Evolutionary conservation across 345 rosid genomes (phyloP).

Genomic region (Conringia planisiliqua): DNA sequence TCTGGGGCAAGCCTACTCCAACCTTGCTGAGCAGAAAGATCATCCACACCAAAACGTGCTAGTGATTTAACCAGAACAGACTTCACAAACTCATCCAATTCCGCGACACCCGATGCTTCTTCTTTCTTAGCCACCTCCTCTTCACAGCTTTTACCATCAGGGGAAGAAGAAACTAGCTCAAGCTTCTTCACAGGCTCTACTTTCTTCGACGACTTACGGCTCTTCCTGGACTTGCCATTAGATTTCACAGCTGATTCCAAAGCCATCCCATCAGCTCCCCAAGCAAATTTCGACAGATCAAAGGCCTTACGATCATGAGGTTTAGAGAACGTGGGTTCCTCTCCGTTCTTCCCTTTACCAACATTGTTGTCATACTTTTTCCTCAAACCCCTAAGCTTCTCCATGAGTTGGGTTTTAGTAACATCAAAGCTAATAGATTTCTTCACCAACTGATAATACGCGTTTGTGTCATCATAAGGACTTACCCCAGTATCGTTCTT

Average conservation of each 20-base stretch:
- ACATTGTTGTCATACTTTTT: conserved; percentile 36
- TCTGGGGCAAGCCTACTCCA: conserved; percentile 12
- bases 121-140: background rate
- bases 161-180: conserved; percentile 7
- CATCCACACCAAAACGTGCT: conserved; percentile 26
- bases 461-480: conserved; percentile 30
- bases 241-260: conserved; percentile 14
- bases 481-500: conserved; percentile 22
- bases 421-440: conserved; percentile 36
- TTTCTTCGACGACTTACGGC: conserved; percentile 3
- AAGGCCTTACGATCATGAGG: conserved; percentile 39
- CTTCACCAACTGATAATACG: conserved; percentile 35
- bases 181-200: conserved; percentile 7
- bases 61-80: conserved; percentile 13
- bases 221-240: conserved; percentile 23
- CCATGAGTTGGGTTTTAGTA: conserved; percentile 30
- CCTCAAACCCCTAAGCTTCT: conserved; percentile 43
- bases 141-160: background rate
- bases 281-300: conserved; percentile 35
- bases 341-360: conserved; percentile 33
- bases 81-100: background rate
- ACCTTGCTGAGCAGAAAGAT: conserved; percentile 21
- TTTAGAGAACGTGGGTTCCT: conserved; percentile 23
- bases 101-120: background rate
- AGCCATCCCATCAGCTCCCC: conserved; percentile 36